These are phyloP conservation scores for Inga oerstediana DNA, from an alignment of 306 rosid species.

Conservation along the genomic window DNA sequence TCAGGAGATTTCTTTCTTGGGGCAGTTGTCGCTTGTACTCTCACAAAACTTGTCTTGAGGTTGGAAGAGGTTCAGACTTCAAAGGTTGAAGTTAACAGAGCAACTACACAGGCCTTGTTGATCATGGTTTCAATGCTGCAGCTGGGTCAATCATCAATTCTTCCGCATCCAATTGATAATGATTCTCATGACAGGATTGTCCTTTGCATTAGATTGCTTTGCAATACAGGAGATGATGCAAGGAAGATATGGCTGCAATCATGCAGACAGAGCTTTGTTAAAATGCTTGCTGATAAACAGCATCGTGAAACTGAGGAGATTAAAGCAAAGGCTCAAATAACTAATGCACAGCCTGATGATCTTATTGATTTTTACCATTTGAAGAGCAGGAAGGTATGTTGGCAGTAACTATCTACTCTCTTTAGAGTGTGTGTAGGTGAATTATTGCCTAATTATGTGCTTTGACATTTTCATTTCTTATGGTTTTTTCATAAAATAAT, in stretches of 20 bases:
- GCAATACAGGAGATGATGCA: slow-evolving; percentile 73
- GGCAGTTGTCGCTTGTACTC: slow-evolving; percentile 84
- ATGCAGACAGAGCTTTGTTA: slow-evolving; percentile 92
- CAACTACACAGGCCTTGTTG: slow-evolving; percentile 66
- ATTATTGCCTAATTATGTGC: slow-evolving; percentile 12
- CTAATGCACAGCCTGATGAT: slow-evolving; percentile 96
- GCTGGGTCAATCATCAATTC: slow-evolving; percentile 82
- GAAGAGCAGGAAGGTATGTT: slow-evolving; percentile 92
- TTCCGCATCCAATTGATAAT: slow-evolving; percentile 89
- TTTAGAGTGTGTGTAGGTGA: background rate
- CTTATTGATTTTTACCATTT: slow-evolving; percentile 97
- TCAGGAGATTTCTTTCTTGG: slow-evolving; percentile 95
- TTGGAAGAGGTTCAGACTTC: slow-evolving; percentile 94
- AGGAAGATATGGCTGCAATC: slow-evolving; percentile 88
- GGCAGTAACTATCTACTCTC: slow-evolving; percentile 26
- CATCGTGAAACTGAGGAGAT: slow-evolving; percentile 80
- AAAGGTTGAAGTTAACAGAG: slow-evolving; percentile 78
- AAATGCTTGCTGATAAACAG: slow-evolving; percentile 97
- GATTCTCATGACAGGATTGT: slow-evolving; percentile 87
- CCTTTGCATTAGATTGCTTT: slow-evolving; percentile 78
- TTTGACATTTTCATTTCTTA: slow-evolving; percentile 22
- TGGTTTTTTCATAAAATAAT: background rate
- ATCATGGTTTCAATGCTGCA: slow-evolving; percentile 89
- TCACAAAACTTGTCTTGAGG: slow-evolving; percentile 87
- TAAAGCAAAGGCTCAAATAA: slow-evolving; percentile 83